These are phyloP conservation scores for Hyphopichia khmerensis DNA, from an alignment of 1,139 yeast species.

Conservation along the genomic window DNA sequence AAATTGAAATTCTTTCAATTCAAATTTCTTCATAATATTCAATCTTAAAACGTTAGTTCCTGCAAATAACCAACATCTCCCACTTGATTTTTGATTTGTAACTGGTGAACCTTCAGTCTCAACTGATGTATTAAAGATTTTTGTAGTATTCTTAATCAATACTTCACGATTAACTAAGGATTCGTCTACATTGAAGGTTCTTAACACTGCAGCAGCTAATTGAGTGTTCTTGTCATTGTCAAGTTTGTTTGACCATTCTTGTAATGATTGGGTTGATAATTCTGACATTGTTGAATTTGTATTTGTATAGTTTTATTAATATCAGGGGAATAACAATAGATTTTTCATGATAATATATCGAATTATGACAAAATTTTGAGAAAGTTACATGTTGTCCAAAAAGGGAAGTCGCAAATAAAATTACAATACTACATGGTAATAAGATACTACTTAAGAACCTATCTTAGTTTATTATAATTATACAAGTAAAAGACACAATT, in stretches of 20 bases:
- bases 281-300: too few relatives aligned
- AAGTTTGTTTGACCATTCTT: constrained; percentile 28
- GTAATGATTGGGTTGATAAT: constrained; percentile 11
- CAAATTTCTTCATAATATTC: constrained; percentile 13
- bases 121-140: constrained; percentile 11
- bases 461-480: too few relatives aligned
- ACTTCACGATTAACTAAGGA: constrained; percentile 12
- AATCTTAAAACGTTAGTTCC: constrained; percentile 16
- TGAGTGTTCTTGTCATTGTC: constrained; percentile 25
- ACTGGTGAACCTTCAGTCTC: constrained; percentile 14
- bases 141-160: constrained; percentile 8
- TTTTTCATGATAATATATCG: too few relatives aligned
- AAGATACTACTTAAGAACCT: too few relatives aligned
- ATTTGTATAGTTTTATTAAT: too few relatives aligned
- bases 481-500: not conserved
- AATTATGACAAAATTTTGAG: too few relatives aligned
- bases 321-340: too few relatives aligned
- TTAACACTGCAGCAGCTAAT: constrained; percentile 37
- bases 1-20: constrained; percentile 17
- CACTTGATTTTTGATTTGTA: constrained; percentile 16
- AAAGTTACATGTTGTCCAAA: too few relatives aligned
- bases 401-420: too few relatives aligned
- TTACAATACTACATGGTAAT: not conserved
- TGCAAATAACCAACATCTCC: constrained; percentile 20
- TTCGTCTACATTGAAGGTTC: constrained; percentile 18